Base-by-base conservation (phyloP, 129 eudicot genomes). In the Deinandra increscens region DNA sequence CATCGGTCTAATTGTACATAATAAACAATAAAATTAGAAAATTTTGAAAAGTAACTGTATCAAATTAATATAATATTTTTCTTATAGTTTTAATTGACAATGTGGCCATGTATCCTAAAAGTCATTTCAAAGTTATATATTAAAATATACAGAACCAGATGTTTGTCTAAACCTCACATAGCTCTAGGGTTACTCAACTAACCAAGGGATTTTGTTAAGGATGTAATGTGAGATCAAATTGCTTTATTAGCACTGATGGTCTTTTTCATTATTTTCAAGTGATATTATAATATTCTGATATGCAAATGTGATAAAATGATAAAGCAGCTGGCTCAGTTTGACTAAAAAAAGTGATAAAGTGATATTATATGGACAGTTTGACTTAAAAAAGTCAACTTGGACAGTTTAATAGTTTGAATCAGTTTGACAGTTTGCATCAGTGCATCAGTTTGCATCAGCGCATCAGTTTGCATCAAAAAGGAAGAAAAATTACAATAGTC, bases 101-200 rank as follows among this genome's bases (percentile, higher is more conserved):
- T 26, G 31, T 26, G 31, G 31, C 31, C 31, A 3, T 19, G 19
- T 59, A 72, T 31, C 22, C 33, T 59, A 43, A n/a, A n/a, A n/a
- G n/a, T n/a, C n/a, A n/a, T n/a, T 26, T 26, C 3, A 26, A 17
- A 12, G 9, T 8, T 62, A 64, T 29, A 50, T 23, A 63, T 38
- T 15, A 51, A 51, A 11, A 23, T n/a, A 29, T 26, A 65, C 48
- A 15, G 7, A 46, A 39, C 36, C 9, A 63, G 15, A 17, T 55
- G 33, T 53, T 43, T 18, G 65, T 9, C 8, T 13, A 39, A 36
- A 64, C 56, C 66, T 41, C 39, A 13, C 58, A 39, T 74, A 11
- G 15, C 46, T 74, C n/a, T 11, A 64, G 41, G 72, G 44, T 74
- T 19, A 53, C 37, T 64, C 19, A 13, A 44, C 61, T 61, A 62